phyloP scores from a whole-genome alignment of 1,284 basidiomycete genomes.

The Cutaneotrichosporon sp. region DNA sequence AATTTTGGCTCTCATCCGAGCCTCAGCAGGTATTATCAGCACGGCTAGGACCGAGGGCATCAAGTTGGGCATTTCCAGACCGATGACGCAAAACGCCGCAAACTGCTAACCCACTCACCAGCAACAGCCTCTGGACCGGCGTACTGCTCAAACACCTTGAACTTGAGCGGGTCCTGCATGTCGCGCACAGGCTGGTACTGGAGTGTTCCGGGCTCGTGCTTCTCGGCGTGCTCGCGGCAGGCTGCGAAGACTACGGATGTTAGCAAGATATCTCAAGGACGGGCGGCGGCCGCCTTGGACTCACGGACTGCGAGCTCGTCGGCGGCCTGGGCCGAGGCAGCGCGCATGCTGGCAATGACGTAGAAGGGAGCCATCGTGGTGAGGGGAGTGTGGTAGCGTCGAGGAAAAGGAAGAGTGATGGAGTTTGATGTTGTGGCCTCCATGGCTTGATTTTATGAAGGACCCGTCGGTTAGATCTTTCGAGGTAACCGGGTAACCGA shows the following conservation, averaged over 20 bases:
- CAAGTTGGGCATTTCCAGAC: too few species aligned
- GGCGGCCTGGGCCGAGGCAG: conserved; percentile 2
- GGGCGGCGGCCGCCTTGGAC: not conserved
- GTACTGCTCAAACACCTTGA: conserved; percentile 23
- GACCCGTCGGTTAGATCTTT: too few species aligned
- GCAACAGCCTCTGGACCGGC: conserved; percentile 13
- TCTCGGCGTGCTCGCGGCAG: conserved; percentile 7
- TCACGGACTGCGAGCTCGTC: conserved; percentile 4
- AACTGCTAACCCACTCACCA: conserved; percentile 11
- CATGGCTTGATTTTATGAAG: too few species aligned
- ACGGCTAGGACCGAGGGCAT: too few species aligned
- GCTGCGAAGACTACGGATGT: conserved; percentile 1
- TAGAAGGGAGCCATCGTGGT: conserved; percentile 7
- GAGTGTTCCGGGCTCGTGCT: conserved; percentile 19
- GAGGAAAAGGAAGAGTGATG: not conserved
- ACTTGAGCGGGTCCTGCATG: conserved; percentile 19
- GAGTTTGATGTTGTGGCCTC: not conserved
- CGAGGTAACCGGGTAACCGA: too few species aligned
- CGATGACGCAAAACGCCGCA: too few species aligned
- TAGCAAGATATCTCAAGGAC: not conserved
- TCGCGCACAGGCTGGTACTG: conserved; percentile 15
- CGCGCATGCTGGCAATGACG: conserved; percentile 9
- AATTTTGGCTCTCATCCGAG: too few species aligned
- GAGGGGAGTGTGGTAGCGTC: not conserved
- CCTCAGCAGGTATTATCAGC: too few species aligned